Conservation (phyloP, 306 rosid species). For the Malus fusca region DNA sequence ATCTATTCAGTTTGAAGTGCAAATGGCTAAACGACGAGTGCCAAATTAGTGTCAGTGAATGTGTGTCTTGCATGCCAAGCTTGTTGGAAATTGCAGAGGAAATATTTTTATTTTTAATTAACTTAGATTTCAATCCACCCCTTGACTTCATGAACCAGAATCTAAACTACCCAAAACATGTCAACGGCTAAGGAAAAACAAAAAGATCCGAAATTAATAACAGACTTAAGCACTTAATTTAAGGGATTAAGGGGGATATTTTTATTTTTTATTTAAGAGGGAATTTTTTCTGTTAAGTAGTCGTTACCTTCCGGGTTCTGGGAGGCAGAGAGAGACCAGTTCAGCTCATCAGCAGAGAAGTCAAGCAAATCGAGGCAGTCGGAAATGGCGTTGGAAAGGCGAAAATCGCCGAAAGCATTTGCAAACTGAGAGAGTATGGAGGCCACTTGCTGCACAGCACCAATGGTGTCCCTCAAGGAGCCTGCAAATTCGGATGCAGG, state of each 20-base stretch:
- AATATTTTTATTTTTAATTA: not conserved
- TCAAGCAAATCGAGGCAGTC: conserved; percentile 74
- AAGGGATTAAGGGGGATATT: too few relatives aligned
- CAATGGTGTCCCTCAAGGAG: conserved; percentile 29
- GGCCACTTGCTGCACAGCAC: conserved; percentile 14
- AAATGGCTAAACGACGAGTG: too few relatives aligned
- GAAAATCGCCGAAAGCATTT: conserved; percentile 29
- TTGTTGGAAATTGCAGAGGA: not conserved
- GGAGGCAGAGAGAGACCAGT: conserved; percentile 51
- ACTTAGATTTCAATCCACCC: not conserved
- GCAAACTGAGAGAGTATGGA: conserved; percentile 47
- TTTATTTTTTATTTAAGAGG: not conserved
- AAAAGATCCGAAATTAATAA: not conserved
- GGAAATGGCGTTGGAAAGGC: conserved; percentile 50
- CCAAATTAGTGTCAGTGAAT: not conserved
- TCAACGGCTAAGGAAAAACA: not conserved
- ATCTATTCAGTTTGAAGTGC: too few relatives aligned
- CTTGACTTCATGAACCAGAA: conserved; percentile 1
- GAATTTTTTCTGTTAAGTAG: too few relatives aligned
- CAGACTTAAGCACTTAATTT: not conserved
- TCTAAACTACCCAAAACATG: not conserved
- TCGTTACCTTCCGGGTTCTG: conserved; percentile 44
- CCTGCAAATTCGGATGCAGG: conserved; percentile 28
- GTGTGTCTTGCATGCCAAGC: not conserved
- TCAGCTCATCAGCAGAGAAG: conserved; percentile 40